Base-by-base conservation (phyloP, 352 stramenopile species). In the Globisporangium nodosum region DNA sequence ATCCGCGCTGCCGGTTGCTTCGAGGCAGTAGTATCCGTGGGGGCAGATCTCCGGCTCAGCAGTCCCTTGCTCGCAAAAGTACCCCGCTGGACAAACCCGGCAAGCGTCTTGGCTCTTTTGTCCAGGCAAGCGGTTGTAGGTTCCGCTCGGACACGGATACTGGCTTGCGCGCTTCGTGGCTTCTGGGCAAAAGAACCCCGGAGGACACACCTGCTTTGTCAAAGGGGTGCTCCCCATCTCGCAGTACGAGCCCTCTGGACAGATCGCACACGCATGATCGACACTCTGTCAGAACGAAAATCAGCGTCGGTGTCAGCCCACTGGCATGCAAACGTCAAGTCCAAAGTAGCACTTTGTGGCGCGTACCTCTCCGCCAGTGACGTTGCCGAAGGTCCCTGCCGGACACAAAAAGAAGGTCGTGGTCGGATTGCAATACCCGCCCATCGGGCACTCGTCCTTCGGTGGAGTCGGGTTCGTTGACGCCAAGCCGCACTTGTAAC, bases 401-500 rank as follows among this genome's bases (percentile, higher is more conserved):
- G 91, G 90, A 61, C 91, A 97, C 49, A 83, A 61, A 55, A 92
- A 92, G 49, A 93, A 92, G 0, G 76, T 94, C 7, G 74, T 90
- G 1, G 90, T 57, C 20, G 88, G 87, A 56, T 94, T 95, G 62
- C 88, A 96, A 50, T 96, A 97, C 7, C 84, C 86, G 3, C 89
- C 90, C 65, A 95, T 89, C 0, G 84, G 83, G 53, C 89, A 98
- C n/a, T 88, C 87, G 49, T 89, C 87, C 49, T 86, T 61, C 13
- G 69, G 71, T 35, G 90, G 88, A n/a, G 87, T 94, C 33, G 92
- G 76, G 20, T 60, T 80, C 27, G 71, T 90, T 1, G 88, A 93
- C 11, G 85, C 91, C 31, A 90, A 72, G 4, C 78, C 70, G 56
- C 85, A 94, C 54, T 86, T 90, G 68, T 92, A 94, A 18, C 85